A percentile compares a stretch with the other conserved stretches of the same genome.
These are phyloP conservation scores for Leccinum incarnatum DNA, from an alignment of 768 basidiomycete genomes.

Conservation along the genomic window DNA sequence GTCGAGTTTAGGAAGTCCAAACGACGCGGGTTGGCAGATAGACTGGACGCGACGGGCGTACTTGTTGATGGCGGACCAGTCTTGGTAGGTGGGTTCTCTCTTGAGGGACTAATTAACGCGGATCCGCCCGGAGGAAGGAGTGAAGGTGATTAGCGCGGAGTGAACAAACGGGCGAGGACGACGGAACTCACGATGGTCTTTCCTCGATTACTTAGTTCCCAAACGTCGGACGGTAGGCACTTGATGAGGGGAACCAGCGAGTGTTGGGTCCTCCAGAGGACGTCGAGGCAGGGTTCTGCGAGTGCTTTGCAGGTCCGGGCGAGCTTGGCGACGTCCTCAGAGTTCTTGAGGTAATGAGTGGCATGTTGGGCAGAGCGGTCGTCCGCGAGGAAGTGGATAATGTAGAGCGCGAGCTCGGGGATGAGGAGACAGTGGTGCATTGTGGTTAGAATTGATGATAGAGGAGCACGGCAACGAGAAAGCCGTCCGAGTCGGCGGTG, in stretches of 20 bases:
- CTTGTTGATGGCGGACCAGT: constrained; percentile 23
- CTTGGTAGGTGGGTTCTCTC: constrained; percentile 15
- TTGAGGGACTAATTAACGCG: constrained; percentile 17
- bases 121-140: background rate
- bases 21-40: constrained; percentile 25
- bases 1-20: constrained; percentile 22
- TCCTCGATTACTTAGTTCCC: constrained; percentile 19
- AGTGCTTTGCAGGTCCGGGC: constrained; percentile 30
- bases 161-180: background rate
- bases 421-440: constrained; percentile 32
- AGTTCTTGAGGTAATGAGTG: constrained; percentile 19
- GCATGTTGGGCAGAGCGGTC: constrained; percentile 17
- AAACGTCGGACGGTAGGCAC: constrained; percentile 26
- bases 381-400: constrained; percentile 24
- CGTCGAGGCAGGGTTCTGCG: constrained; percentile 29
- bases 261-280: constrained; percentile 31
- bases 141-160: background rate
- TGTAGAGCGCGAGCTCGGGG: constrained; percentile 25
- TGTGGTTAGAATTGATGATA: background rate
- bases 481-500: background rate
- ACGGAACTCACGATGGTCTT: constrained; percentile 23
- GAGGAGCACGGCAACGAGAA: background rate
- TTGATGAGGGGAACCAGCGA: constrained; percentile 29
- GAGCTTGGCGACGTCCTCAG: constrained; percentile 25
- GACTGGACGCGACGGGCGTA: constrained; percentile 25